Base-by-base conservation (phyloP, 192 early-diverging fungal species). In the Helicostylum pulchrum region DNA sequence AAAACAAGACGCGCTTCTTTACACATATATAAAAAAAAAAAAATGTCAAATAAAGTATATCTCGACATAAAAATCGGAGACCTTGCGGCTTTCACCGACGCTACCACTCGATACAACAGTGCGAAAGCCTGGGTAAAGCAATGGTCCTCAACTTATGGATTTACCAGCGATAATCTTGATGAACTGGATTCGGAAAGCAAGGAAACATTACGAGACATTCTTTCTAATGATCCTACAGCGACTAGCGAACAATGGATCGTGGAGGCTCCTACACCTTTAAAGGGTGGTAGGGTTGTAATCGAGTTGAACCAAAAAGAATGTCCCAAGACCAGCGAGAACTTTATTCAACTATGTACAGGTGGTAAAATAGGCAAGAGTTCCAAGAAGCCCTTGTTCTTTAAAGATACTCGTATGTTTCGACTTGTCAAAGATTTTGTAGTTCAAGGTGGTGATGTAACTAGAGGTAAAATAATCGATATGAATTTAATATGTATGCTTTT, bases 391-490 rank as follows among this genome's bases (percentile, higher is more conserved):
- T 42, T 79, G 14, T 53, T 56, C 7, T 79, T 74, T 47, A 53
- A 69, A 23, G 31, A 53, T 12, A 73, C 67, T 0, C 42, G 17
- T 8, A 54, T 79, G 43, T 73, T 73, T 52, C 74, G 77, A 3
- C 52, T 79, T 39, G 71, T 70, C 2, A 36, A 36, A 14, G 61
- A 71, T 20, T 79, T 74, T 59, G 61, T 78, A 6, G 62, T 73
- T 7, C 77, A 79, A 57, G 77, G 75, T 15, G 75, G 77, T 34
- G 75, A 79, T 65, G 77, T 78, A 5, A 78, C 77, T 7, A 32
- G 77, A 55, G 62, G 67, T 65, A 66, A 54, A 34, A 36, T 15
- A 61, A 46, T 34, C 15, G n/a, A 7, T 48, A 23, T 30, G 14
- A 0, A 46, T 34, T 10, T 7, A 42, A 5, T 26, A 7, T 11